Evolutionary conservation across 164 flowering plant species (phyloP).

Genomic region (Vitis rotundifolia): DNA sequence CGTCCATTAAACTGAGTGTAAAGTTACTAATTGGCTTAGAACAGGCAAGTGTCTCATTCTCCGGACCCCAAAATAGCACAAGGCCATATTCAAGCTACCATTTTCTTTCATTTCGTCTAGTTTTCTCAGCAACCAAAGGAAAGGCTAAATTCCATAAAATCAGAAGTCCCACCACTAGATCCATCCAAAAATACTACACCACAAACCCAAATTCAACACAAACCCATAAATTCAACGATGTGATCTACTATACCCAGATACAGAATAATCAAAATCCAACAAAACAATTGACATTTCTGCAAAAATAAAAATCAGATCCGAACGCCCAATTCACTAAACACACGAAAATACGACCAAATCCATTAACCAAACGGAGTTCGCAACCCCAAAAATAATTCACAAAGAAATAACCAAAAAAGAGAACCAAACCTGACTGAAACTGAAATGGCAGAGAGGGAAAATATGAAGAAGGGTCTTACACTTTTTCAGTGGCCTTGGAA

Average conservation of each 20-base stretch:
- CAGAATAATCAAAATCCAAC: constrained; percentile 5
- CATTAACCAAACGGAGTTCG: background rate
- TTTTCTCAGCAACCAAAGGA: background rate
- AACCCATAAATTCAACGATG: background rate
- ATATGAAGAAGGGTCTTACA: background rate
- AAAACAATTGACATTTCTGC: background rate
- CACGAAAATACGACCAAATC: background rate
- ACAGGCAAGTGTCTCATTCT: background rate
- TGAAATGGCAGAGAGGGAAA: constrained; percentile 1
- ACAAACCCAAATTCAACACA: background rate
- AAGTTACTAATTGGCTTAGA: background rate
- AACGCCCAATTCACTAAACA: constrained; percentile 4
- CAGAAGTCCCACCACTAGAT: background rate
- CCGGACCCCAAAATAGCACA: background rate
- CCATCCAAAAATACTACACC: background rate
- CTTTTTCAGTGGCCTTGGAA: background rate
- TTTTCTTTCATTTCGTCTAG: background rate
- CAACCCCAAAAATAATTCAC: background rate
- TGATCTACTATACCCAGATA: constrained; percentile 13
- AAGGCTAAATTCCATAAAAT: background rate
- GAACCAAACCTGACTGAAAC: constrained; percentile 4
- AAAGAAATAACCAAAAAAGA: background rate
- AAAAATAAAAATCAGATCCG: constrained; percentile 20
- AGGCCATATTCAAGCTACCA: background rate
- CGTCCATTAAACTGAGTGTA: background rate